phyloP scores from a whole-genome alignment of 2,329 filamentous ascomycete genomes.

The Reticulascus tulasneorum region DNA sequence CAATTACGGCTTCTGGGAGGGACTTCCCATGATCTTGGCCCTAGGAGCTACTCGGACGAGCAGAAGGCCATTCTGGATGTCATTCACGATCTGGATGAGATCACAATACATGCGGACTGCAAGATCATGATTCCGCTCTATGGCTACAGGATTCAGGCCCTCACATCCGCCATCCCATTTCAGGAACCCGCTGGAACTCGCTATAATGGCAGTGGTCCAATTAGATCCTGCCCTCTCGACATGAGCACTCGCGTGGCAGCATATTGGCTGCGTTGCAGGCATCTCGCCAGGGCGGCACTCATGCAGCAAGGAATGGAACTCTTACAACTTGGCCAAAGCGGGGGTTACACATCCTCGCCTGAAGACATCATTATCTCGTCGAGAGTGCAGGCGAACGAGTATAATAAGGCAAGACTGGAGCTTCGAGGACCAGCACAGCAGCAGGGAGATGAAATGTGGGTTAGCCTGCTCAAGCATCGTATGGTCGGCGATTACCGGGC shows the following conservation, averaged over 20 bases:
- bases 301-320: neutral
- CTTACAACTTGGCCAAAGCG: neutral
- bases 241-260: constrained; percentile 3
- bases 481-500: neutral
- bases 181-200: neutral
- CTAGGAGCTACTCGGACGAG: neutral
- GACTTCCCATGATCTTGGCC: neutral
- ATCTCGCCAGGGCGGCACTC: neutral
- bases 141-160: constrained; percentile 1
- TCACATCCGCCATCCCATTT: neutral
- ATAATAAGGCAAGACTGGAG: constrained; percentile 3
- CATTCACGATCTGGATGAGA: constrained; percentile 3
- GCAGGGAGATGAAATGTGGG: constrained; percentile 1
- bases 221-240: constrained; percentile 1
- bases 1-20: neutral
- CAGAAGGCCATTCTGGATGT: constrained; percentile 6
- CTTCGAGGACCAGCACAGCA: neutral
- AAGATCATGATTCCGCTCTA: constrained; percentile 6
- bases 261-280: neutral
- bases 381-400: constrained; percentile 1
- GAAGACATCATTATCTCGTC: neutral
- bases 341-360: too few relatives aligned
- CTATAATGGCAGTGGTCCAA: neutral
- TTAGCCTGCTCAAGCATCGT: neutral
- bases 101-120: constrained; percentile 6